Base-by-base conservation (phyloP, 129 eudicot species). In the Saposhnikovia divaricata region DNA sequence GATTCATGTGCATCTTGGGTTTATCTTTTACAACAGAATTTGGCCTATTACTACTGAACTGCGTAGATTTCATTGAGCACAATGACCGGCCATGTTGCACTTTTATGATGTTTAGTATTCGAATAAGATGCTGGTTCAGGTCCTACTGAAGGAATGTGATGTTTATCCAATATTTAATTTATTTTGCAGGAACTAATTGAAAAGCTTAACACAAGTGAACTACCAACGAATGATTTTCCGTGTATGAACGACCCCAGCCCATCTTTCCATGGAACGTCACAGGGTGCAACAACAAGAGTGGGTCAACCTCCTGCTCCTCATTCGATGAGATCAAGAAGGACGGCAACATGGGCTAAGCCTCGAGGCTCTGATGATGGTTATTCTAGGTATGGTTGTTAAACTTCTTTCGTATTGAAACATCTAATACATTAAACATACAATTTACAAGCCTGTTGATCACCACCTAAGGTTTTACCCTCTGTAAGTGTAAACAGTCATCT, bases 261-360 rank as follows among this genome's bases (percentile, higher is more conserved):
- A 39, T 9, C 45, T 34, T 37, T 15, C 79, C 87, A 84, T 59
- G 86, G 82, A 39, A 63, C 75, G 45, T 77, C 83, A 9, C 83
- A 85, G 59, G 79, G 82, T 57, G 34, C 86, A 27, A 72, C 88
- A 80, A 82, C 82, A 80, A 83, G 45, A 79, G 78, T 81, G 6
- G 21, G 25, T 46, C 82, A 83, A 31, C 72, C 92, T 23, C 72
- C 91, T 37, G 75, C 72, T 71, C 81, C 88, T 42, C 89, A 90
- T 86, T 92, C 96, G 59, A 81, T 88, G 90, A 89, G 95, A 87
- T 89, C 94, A 78, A 92, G 89, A 81, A 84, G 97, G 82, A 89
- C 93, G 0, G 86, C 93, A 37, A 87, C 96, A 51, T 89, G 96
- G 96, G 96, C 96, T 79, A 88, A 89, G 28, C 90, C 89, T 42